Evolutionary conservation across 148 eudicot species (phyloP), one percentile per base, ranked within the genome.

Genomic region (Chenopodium album): DNA sequence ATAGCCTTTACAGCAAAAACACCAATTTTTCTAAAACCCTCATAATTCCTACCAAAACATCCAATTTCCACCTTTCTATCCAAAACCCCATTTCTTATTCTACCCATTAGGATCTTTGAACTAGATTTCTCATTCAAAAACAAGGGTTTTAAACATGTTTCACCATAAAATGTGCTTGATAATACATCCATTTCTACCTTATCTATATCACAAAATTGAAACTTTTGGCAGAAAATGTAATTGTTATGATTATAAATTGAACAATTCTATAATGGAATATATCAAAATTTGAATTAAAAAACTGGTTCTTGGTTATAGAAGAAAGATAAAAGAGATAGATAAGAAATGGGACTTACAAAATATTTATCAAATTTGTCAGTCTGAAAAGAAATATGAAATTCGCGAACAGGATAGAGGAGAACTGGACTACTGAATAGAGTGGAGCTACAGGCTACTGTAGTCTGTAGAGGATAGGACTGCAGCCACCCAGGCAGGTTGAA

Each of bases 141-240:
- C 4, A 76, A 79, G 73, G 90, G 85, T 75, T 75, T 84, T 46
- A 77, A 66, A 56, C 87, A 85, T 47, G 81, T 75, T 34, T 83
- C 82, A 54, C 81, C 62, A 37, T 79, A 73, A 7, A 78, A 81
- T 71, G 74, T 47, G 70, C 67, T 79, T 14, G 83, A 85, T 14
- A 88, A 78, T 47, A 54, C 83, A 66, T 83, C 86, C 88, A 88
- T 88, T 41, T 54, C 69, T 82, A 26, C 19, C 44, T 67, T 26
- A 59, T 52, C 13, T 37, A 4, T 20, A 71, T 22, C 2, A 23
- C 56, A 46, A 7, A 22, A 62, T n/a, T 62, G 66, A 5, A 62
- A 7, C 2, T 62, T 9, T 22, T 62, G 66, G 23, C 26, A 62
- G 63, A 22, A 62, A 62, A 5, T 1, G 4, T 23, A 5, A 62